These are phyloP conservation scores for Thraustochytrium sp. DNA, from an alignment of 352 stramenopile genomes.

Conservation along the genomic window DNA sequence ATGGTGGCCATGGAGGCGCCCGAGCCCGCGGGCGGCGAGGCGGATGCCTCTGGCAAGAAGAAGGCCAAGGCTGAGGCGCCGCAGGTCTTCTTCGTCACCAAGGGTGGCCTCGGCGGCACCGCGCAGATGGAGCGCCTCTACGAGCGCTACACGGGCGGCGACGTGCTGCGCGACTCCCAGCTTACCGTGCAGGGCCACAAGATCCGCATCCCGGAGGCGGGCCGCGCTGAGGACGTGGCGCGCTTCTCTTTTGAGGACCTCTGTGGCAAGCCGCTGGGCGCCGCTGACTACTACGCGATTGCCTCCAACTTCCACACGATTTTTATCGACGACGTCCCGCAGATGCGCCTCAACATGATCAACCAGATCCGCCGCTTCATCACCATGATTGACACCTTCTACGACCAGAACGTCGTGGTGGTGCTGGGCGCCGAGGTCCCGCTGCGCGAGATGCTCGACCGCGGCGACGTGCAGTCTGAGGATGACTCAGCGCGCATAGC, in stretches of 20 bases:
- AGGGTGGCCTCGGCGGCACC: background rate
- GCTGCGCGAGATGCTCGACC: conserved; percentile 48
- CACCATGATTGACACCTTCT: conserved; percentile 91
- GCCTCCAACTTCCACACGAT: conserved; percentile 72
- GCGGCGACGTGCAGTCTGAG: conserved; percentile 17
- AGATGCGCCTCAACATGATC: conserved; percentile 74
- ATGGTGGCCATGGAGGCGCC: conserved; percentile 5
- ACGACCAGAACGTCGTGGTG: conserved; percentile 67
- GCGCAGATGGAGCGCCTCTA: conserved; percentile 35
- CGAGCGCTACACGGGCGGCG: conserved; percentile 11
- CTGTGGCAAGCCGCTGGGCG: conserved; percentile 86
- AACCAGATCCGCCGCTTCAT: conserved; percentile 89
- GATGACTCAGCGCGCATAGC: background rate
- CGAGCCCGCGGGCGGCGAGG: background rate
- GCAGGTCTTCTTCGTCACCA: conserved; percentile 22
- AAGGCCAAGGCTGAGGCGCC: background rate
- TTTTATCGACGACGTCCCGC: conserved; percentile 76
- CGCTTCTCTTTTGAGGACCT: conserved; percentile 85
- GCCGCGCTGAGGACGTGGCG: conserved; percentile 8
- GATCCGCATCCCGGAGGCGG: conserved; percentile 5
- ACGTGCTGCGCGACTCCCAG: background rate
- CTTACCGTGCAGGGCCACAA: conserved; percentile 34
- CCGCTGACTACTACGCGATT: conserved; percentile 84
- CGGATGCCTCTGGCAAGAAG: background rate
- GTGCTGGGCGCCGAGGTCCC: conserved; percentile 44